These are phyloP conservation scores for Populus deltoides DNA, from an alignment of 345 rosid genomes.

Conservation along the genomic window DNA sequence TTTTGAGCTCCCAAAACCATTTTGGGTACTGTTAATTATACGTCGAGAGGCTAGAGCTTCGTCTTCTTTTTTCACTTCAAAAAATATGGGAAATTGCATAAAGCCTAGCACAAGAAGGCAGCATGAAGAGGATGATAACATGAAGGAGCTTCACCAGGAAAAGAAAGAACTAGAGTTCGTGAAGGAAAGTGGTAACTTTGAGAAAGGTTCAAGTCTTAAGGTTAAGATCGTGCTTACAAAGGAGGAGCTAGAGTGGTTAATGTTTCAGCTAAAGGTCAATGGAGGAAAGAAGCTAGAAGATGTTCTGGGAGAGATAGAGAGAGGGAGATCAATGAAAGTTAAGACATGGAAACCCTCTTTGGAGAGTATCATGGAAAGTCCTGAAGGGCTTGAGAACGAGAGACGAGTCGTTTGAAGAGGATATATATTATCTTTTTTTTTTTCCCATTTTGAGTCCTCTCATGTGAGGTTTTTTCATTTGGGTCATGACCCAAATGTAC, in stretches of 20 bases:
- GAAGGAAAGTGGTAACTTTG: slow-evolving; percentile 19
- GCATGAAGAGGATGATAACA: slow-evolving; percentile 10
- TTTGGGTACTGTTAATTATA: background rate
- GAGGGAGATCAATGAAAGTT: slow-evolving; percentile 15
- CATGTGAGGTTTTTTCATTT: background rate
- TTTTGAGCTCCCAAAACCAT: slow-evolving; percentile 1
- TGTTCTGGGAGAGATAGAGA: slow-evolving; percentile 39
- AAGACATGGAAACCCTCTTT: slow-evolving; percentile 67
- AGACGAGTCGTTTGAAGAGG: background rate
- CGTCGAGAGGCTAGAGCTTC: background rate
- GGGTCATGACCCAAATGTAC: background rate
- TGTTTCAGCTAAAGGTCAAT: slow-evolving; percentile 36
- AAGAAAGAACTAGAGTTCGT: background rate
- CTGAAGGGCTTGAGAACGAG: slow-evolving; percentile 37
- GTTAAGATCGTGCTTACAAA: slow-evolving; percentile 73
- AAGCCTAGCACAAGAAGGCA: slow-evolving; percentile 3
- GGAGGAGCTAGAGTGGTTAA: slow-evolving; percentile 65
- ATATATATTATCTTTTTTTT: background rate
- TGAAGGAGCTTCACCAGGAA: background rate
- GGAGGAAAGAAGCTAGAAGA: slow-evolving; percentile 38
- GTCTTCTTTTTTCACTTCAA: background rate
- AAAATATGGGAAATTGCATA: slow-evolving; percentile 51
- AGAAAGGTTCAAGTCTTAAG: slow-evolving; percentile 40
- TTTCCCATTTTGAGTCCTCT: background rate
- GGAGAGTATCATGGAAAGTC: slow-evolving; percentile 54